Base-by-base conservation (phyloP, 2,329 filamentous ascomycete genomes). In the Clarireedia hainanense region DNA sequence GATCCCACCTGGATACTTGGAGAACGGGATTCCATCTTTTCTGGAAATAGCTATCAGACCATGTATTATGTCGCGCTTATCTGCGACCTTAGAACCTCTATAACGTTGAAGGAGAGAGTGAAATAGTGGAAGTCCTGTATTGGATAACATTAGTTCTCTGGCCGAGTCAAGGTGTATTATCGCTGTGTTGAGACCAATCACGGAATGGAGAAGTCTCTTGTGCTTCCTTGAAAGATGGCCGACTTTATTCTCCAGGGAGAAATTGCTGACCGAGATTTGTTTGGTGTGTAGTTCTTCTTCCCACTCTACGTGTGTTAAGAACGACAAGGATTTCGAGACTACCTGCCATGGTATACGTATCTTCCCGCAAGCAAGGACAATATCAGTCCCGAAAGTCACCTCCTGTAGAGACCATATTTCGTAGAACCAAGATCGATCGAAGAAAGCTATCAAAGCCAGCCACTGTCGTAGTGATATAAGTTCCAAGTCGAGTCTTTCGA, bases 1-100 rank as follows among this genome's bases (percentile, higher is more conserved):
- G 20, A 48, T 23, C 5, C 6, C 24, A 15, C 47, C 15, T 20
- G 42, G 34, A 15, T 48, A 47, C 5, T 40, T 53, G 7, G 51
- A 48, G 24, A 53, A 53, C 3, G 43, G 51, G 9, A 39, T 43
- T 10, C 34, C 37, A 6, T 49, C 51, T 9, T 48, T 37, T n/a
- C 51, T 26, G 6, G 51, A 49, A 12, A 53, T 20, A 12, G 42
- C 43, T 1, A 48, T 42, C 6, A 48, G 34, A n/a, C 27, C 43
- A 27, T 48, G 47, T n/a, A 53, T 30, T 2, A 48, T 53, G 9
- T 53, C 51, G n/a, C 34, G 43, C 39, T 53, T 53, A 15, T 53
- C 51, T 10, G 43, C 26, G 23, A 23, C 51, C 23, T 53, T 45
- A 17, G 27, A 53, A 30, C 47, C 27, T 27, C 43, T 23, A 40